Evolutionary conservation across 495 filamentous ascomycete species (phyloP).

Genomic region (Penicillium verhagenii): DNA sequence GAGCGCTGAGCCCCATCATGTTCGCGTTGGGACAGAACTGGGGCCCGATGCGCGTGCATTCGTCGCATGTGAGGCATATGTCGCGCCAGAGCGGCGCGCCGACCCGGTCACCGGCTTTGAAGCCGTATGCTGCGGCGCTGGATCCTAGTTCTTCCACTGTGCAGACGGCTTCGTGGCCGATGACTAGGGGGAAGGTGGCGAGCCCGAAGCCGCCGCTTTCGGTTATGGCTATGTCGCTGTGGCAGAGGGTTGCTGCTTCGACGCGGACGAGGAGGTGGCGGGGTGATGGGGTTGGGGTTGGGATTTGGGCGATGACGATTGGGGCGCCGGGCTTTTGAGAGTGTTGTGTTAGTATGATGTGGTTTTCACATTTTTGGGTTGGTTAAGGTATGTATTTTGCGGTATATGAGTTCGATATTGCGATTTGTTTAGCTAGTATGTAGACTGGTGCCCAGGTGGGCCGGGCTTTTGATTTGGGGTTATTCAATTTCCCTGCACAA

Average conservation of each 20-base stretch:
- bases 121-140: constrained; percentile 6
- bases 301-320: constrained; percentile 11
- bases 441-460: no score
- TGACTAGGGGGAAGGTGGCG: constrained; percentile 2
- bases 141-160: constrained; percentile 17
- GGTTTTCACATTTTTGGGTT: no score
- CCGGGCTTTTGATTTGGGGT: no score
- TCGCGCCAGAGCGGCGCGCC: constrained; percentile 14
- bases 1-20: constrained; percentile 9
- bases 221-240: constrained; percentile 11
- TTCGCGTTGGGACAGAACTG: constrained; percentile 6
- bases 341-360: background rate
- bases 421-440: no score
- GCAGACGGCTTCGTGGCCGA: constrained; percentile 21
- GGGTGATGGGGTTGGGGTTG: constrained; percentile 11
- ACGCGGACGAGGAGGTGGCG: constrained; percentile 17
- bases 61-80: constrained; percentile 12
- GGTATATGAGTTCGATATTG: no score
- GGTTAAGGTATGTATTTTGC: no score
- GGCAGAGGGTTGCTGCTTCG: constrained; percentile 18
- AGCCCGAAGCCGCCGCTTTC: background rate
- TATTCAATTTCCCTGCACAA: no score
- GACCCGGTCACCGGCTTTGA: constrained; percentile 14
- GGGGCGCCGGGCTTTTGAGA: constrained; percentile 9
- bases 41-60: constrained; percentile 5